A percentile compares a stretch with the other conserved stretches of the same genome.
These are phyloP conservation scores for Suhomyces bokatorum DNA, from an alignment of 1,139 yeast genomes.

Conservation along the genomic window DNA sequence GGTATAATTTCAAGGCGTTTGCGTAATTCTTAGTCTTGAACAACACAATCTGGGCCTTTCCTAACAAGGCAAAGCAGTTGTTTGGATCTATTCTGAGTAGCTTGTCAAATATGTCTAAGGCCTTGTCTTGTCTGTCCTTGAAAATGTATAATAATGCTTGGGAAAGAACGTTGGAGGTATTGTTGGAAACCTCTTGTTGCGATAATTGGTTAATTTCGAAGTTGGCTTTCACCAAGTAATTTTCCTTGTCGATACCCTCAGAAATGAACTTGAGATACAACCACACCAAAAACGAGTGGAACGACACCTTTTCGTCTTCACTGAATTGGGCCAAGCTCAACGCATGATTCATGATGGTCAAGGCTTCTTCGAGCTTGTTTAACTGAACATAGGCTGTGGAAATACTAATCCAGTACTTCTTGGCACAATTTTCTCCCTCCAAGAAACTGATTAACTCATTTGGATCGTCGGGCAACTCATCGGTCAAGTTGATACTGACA, in stretches of 20 bases:
- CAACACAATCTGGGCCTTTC: slow-evolving; percentile 80
- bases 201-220: slow-evolving; percentile 22
- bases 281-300: slow-evolving; percentile 75
- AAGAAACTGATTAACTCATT: slow-evolving; percentile 75
- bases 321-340: slow-evolving; percentile 41
- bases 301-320: slow-evolving; percentile 52
- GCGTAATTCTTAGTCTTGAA: slow-evolving; percentile 67
- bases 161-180: slow-evolving; percentile 52
- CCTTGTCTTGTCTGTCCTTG: slow-evolving; percentile 59
- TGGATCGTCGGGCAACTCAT: slow-evolving; percentile 87
- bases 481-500: slow-evolving; percentile 63
- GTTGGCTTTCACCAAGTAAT: slow-evolving; percentile 26
- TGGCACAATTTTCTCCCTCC: slow-evolving; percentile 74
- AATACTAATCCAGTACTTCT: slow-evolving; percentile 80
- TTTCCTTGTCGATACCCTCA: slow-evolving; percentile 28
- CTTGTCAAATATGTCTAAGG: slow-evolving; percentile 60
- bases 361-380: slow-evolving; percentile 61
- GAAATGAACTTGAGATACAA: slow-evolving; percentile 49
- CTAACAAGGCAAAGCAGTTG: slow-evolving; percentile 77
- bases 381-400: slow-evolving; percentile 77
- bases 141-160: slow-evolving; percentile 54
- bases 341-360: slow-evolving; percentile 64
- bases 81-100: slow-evolving; percentile 50
- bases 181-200: slow-evolving; percentile 18
- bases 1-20: slow-evolving; percentile 78